phyloP scores from a whole-genome alignment of 179 eudicot species.

The Beta corolliflora region DNA sequence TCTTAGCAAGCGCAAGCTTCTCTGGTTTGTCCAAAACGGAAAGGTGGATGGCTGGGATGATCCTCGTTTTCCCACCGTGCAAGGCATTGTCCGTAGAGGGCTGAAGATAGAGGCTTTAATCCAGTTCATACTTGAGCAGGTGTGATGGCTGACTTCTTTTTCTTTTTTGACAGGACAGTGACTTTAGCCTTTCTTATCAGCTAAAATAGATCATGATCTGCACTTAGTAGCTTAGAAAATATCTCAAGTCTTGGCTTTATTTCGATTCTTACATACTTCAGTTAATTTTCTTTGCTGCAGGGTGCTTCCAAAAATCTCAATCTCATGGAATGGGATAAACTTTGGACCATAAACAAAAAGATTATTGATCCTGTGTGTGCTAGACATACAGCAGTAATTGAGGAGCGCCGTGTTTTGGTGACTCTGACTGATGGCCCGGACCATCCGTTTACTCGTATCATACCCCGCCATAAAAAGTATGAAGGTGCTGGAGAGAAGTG shows the following conservation, averaged over 20 bases:
- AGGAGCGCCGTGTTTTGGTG: slow-evolving; percentile 60
- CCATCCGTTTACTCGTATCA: slow-evolving; percentile 64
- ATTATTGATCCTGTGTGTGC: slow-evolving; percentile 95
- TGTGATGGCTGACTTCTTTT: slow-evolving; percentile 22
- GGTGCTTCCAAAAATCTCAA: slow-evolving; percentile 98
- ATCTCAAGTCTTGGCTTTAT: neutral
- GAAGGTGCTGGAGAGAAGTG: slow-evolving; percentile 86
- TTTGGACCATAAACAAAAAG: slow-evolving; percentile 94
- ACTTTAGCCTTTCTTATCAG: neutral
- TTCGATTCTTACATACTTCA: neutral
- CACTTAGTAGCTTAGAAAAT: neutral
- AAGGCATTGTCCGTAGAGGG: slow-evolving; percentile 97
- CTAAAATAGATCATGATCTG: neutral
- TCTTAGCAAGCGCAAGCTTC: slow-evolving; percentile 97
- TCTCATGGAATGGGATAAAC: slow-evolving; percentile 99
- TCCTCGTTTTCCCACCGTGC: slow-evolving; percentile 97
- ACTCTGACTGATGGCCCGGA: slow-evolving; percentile 79
- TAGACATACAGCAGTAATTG: slow-evolving; percentile 75
- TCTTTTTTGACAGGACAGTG: neutral
- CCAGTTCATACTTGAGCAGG: slow-evolving; percentile 96
- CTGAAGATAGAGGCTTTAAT: slow-evolving; percentile 85
- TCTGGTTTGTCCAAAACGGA: slow-evolving; percentile 98
- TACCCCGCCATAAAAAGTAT: slow-evolving; percentile 78
- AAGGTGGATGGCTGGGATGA: slow-evolving; percentile 99
- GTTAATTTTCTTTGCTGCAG: slow-evolving; percentile 40